phyloP scores from a whole-genome alignment of 2,329 filamentous ascomycete genomes.

The Colletotrichum cordylinicola region DNA sequence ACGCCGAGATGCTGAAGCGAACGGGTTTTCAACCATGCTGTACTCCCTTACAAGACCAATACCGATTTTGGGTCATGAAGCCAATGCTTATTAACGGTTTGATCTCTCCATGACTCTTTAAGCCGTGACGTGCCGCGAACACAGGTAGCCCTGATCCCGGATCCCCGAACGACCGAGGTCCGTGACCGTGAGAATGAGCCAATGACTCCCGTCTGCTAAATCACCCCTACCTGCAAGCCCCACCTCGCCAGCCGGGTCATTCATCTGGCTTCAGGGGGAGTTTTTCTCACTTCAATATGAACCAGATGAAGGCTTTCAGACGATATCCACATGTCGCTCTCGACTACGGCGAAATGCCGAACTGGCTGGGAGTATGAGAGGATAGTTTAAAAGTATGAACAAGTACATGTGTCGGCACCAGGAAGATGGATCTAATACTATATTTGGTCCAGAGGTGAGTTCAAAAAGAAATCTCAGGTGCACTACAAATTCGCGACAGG shows the following conservation, averaged over 20 bases:
- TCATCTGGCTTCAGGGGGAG: neutral
- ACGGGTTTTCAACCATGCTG: neutral
- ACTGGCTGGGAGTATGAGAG: neutral
- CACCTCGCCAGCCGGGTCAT: neutral
- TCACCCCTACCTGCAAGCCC: neutral
- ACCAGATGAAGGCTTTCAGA: neutral
- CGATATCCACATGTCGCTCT: neutral
- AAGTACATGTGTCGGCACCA: neutral
- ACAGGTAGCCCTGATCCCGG: neutral
- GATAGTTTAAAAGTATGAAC: neutral
- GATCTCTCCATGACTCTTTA: too few relatives aligned
- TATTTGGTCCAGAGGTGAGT: too few relatives aligned
- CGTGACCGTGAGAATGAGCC: too few relatives aligned
- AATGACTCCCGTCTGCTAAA: neutral
- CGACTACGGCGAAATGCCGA: neutral
- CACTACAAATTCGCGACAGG: too few relatives aligned
- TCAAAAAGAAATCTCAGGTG: too few relatives aligned
- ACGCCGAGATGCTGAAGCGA: neutral
- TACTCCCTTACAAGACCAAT: neutral
- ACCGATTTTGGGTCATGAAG: neutral
- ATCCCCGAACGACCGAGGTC: neutral
- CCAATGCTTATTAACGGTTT: neutral
- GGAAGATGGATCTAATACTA: neutral
- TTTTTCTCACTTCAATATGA: neutral
- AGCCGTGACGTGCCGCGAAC: too few relatives aligned